These are phyloP conservation scores for Nicotiana otophora DNA, from an alignment of 257 asterid species.

Conservation along the genomic window DNA sequence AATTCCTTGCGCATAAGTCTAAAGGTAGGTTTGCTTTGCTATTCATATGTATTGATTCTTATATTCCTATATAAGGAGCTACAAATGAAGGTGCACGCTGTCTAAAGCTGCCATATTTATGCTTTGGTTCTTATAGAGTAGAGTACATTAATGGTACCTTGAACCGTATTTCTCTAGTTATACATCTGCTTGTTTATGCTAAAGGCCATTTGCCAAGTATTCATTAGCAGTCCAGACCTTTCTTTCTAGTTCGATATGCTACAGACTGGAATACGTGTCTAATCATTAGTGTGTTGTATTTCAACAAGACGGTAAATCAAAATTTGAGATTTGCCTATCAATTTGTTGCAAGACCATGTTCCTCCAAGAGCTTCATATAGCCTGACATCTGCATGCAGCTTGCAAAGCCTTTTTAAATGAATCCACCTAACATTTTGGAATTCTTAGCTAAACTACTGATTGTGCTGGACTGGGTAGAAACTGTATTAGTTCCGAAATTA, in stretches of 20 bases:
- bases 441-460: neutral
- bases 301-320: neutral
- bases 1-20: constrained; percentile 95
- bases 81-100: neutral
- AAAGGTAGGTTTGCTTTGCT: constrained; percentile 47
- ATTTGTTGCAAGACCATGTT: neutral
- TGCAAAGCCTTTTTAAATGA: neutral
- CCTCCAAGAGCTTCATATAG: neutral
- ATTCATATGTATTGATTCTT: neutral
- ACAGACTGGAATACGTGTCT: neutral
- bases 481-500: neutral
- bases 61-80: neutral
- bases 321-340: neutral
- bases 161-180: neutral
- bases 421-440: neutral
- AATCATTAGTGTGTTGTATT: neutral
- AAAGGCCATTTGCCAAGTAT: neutral
- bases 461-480: neutral
- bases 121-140: neutral
- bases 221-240: neutral
- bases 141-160: neutral
- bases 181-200: neutral
- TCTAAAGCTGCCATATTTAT: neutral
- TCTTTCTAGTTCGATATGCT: neutral
- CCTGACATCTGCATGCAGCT: neutral